phyloP scores from a whole-genome alignment of 441 rosid species.

The Populus tomentosa region DNA sequence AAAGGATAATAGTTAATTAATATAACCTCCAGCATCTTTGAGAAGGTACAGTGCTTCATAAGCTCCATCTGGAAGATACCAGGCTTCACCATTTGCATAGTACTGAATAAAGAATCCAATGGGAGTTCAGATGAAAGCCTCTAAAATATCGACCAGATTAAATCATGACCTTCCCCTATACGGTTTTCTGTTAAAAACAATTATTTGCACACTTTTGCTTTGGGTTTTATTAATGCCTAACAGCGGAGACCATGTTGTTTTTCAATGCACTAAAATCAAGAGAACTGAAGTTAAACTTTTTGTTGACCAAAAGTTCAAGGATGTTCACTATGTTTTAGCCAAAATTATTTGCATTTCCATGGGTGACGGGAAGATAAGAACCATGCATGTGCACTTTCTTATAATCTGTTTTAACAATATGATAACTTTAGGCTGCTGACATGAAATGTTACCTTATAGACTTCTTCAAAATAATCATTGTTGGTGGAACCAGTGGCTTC shows the following conservation, averaged over 20 bases:
- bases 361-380: background rate
- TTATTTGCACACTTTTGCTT: background rate
- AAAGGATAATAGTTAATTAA: constrained; percentile 25
- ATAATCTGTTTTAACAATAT: background rate
- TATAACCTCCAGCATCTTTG: constrained; percentile 82
- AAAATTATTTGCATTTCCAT: background rate
- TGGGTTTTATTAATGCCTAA: background rate
- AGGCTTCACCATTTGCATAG: constrained; percentile 74
- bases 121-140: constrained; percentile 11
- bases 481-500: constrained; percentile 80
- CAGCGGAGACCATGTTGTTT: background rate
- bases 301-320: background rate
- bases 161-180: background rate
- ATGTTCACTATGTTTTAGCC: background rate
- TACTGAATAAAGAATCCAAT: constrained; percentile 37
- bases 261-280: background rate
- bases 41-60: constrained; percentile 50
- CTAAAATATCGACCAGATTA: background rate
- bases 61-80: constrained; percentile 86
- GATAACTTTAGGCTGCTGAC: background rate
- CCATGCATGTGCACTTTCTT: background rate
- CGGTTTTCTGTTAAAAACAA: background rate
- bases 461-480: constrained; percentile 83
- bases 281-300: background rate
- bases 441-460: constrained; percentile 51